Base-by-base conservation (phyloP, 352 stramenopile genomes). In the Globisporangium paddicum region DNA sequence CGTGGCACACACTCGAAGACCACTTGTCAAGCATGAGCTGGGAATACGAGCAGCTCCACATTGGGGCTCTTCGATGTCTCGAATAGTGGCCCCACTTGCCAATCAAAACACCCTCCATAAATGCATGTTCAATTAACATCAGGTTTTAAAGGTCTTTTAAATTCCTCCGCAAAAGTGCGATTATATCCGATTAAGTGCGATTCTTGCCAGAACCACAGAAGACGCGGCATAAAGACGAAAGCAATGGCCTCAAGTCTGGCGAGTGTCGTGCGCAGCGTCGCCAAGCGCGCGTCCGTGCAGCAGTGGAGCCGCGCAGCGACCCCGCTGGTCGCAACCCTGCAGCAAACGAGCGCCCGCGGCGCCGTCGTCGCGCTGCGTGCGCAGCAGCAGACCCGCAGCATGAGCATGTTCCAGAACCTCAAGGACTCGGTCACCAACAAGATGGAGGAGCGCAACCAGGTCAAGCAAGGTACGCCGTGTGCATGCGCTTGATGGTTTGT, bases 381-480 rank as follows among this genome's bases (percentile, higher is more conserved):
- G 23, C 45, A 47, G 30, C 71, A 69, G 59, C 69, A 82, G 57
- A 75, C 65, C 69, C 86, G 86, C 62, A 73, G 60, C 44, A 83
- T 95, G 63, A 72, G 86, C 62, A 64, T 95, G 41, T 89, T 95
- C 60, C 77, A 70, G 49, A 87, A 67, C 62, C 72, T 95, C 47
- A 80, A 79, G 41, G 80, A 93, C 57, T 75, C 77, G 8, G 75
- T 95, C 32, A 79, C 76, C 48, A 63, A 69, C 62, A 93, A 92
- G 68, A 67, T 95, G 59, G 78, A 93, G 68, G 73, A 91, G 68
- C 81, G 83, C 69, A 93, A 90, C 64, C 69, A 89, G 44, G 71
- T 67, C 49, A 95, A 95, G 64, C 78, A 90, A 52, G 72, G 83
- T 93, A 51, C 25, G 64, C 34, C 6, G 28, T 32, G 28, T 32